These are phyloP conservation scores for Boletus subluridellus DNA, from an alignment of 1,284 basidiomycete genomes.

Conservation along the genomic window DNA sequence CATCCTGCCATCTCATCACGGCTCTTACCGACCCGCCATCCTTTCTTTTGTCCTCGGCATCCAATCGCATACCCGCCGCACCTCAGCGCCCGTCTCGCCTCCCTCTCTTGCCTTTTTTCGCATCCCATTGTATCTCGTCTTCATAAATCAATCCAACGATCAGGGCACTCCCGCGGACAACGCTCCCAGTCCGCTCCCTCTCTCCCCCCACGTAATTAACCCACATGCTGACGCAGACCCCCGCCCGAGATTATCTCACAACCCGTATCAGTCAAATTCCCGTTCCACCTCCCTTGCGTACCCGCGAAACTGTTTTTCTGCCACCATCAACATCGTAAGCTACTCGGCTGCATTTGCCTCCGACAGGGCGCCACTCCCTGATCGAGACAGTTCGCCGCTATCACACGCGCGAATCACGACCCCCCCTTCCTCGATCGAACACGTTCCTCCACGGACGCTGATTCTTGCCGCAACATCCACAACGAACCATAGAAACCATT, in stretches of 20 bases:
- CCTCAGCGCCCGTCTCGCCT: not conserved
- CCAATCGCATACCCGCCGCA: not conserved
- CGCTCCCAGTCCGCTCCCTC: not conserved
- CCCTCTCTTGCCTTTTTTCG: not conserved
- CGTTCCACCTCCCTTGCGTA: not conserved
- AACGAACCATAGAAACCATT: not conserved
- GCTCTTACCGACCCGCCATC: not conserved
- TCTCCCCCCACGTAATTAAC: not conserved
- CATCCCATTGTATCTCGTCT: not conserved
- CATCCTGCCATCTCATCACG: conserved; percentile 7
- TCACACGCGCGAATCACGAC: conserved; percentile 12
- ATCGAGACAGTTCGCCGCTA: conserved; percentile 12
- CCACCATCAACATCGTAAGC: conserved; percentile 3
- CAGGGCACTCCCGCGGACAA: conserved; percentile 5
- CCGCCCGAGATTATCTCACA: not conserved
- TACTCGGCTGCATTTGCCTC: not conserved
- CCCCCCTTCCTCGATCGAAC: not conserved
- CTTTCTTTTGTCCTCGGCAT: not conserved
- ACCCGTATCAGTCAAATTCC: not conserved
- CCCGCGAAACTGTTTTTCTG: conserved; percentile 14
- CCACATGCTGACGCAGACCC: conserved; percentile 3
- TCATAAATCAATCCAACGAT: not conserved
- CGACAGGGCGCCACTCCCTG: not conserved
- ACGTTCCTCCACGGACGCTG: not conserved
- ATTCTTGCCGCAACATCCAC: not conserved